Base-by-base conservation (phyloP, 768 basidiomycete species). In the Russula earlei region DNA sequence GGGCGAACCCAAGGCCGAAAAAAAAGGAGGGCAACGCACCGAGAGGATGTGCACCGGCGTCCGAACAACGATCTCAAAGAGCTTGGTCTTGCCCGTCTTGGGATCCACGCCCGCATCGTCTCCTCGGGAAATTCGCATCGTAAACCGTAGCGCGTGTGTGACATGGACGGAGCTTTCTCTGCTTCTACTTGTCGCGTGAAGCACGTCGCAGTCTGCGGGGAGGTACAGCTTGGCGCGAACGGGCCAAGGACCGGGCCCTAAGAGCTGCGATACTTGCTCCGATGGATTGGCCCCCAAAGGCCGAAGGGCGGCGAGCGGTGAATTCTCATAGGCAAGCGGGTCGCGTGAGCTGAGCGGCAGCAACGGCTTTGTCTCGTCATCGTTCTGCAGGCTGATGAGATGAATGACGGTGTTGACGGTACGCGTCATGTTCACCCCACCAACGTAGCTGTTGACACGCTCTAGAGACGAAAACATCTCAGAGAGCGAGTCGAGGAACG, bases 201-300 rank as follows among this genome's bases (percentile, higher is more conserved):
- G 69, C 17, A 49, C 14, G 20, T 66, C 66, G 63, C 85, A 88
- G 2, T 82, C 77, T 15, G 69, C 70, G 0, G 94, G 93, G 2
- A 97, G 74, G 42, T 76, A 75, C 42, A 97, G 66, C 29, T 80
- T 74, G 51, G 80, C 77, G 54, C 83, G 80, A 57, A 98, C 78
- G 9, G 77, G 75, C 94, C 94, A 98, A 12, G 95, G 94, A 0
- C 95, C 94, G 2, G 81, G 80, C 27, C 85, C 86, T 82, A 84
- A 84, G 58, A 80, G 70, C 42, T 65, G 74, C 20, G 84, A 80
- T 27, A 77, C 80, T 47, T 77, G 67, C 50, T 85, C 82, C 0
- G 78, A 79, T 27, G 77, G 64, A 62, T 82, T 77, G 43, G 76
- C 74, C 24, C 76, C 76, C 3, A 76, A 72, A 5, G 69, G 51